Evolutionary conservation across 163 green algal species (phyloP), one percentile per base, ranked within the genome.

Genomic region (Chlamydomonas reinhardtii): DNA sequence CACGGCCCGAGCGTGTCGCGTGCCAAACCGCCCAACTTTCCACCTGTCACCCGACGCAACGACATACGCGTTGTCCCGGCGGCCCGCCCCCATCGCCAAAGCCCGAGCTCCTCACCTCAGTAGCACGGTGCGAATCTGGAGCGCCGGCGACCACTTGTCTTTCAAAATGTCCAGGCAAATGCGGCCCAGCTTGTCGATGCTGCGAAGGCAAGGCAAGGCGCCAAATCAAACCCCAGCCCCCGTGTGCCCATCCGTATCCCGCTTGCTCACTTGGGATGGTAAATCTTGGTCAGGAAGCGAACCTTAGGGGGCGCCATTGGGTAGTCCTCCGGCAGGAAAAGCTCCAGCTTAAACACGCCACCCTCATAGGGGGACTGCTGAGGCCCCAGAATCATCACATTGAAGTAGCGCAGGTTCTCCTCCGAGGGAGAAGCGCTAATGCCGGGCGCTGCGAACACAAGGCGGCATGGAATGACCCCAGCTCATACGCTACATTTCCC

Each of bases 81-180:
- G n/a, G n/a, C n/a, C n/a, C n/a, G n/a, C n/a, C n/a, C n/a, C n/a
- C n/a, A n/a, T n/a, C 62, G 37, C 35, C 37, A n/a, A 52, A 35
- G 17, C 24, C 20, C 8, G 3, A 48, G 43, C 27, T 5, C 4
- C 87, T 29, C 62, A 96, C 94, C 94, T 98, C 59, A 99, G 93
- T 71, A 99, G 86, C 48, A 99, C 97, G 9, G 97, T 99, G 68
- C 97, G 92, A 82, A 99, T 99, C 92, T 99, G 98, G 37, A 99
- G 92, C 2, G 98, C 98, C 52, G 98, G 98, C 79, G 93, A 98
- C 98, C 98, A 99, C 91, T 99, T 99, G 92, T 99, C 98, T 89
- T 99, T 99, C 43, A 99, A 84, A 83, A 99, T 99, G 86, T 99
- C 98, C 43, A 99, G 89, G 90, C 98, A 99, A 59, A 99, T 99